These are phyloP conservation scores for Golubevia pallescens DNA, from an alignment of 1,284 basidiomycete genomes.

Conservation along the genomic window DNA sequence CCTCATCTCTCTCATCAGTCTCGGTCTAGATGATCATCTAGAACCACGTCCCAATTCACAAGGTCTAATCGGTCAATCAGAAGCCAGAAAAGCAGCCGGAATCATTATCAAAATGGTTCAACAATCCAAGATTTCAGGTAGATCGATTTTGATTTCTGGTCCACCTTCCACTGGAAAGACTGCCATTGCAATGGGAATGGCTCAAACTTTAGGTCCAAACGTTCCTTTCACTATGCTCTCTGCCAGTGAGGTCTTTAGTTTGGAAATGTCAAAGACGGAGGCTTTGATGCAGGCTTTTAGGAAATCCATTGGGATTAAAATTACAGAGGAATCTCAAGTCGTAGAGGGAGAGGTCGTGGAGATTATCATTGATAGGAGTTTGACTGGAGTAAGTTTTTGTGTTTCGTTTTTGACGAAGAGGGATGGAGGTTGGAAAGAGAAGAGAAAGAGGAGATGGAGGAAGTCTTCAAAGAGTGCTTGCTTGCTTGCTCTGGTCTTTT, in stretches of 20 bases:
- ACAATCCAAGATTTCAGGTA: conserved; percentile 89
- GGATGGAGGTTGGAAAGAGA: too few relatives aligned
- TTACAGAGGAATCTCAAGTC: conserved; percentile 96
- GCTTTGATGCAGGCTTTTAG: conserved; percentile 95
- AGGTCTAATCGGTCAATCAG: conserved; percentile 95
- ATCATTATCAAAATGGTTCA: conserved; percentile 98
- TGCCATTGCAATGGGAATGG: conserved; percentile 96
- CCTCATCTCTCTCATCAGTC: conserved; percentile 63
- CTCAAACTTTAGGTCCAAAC: conserved; percentile 87
- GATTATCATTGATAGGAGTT: conserved; percentile 94
- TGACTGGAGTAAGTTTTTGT: conserved; percentile 81
- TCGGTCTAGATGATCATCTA: conserved; percentile 87
- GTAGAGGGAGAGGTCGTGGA: conserved; percentile 99
- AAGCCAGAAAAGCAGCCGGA: conserved; percentile 93
- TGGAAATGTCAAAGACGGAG: conserved; percentile 96
- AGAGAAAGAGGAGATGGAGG: too few relatives aligned
- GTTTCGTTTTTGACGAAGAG: conserved; percentile 14
- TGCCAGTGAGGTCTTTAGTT: conserved; percentile 94
- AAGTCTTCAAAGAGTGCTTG: too few relatives aligned
- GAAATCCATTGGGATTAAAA: conserved; percentile 91
- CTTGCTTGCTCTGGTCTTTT: too few relatives aligned
- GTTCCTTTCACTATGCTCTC: conserved; percentile 98
- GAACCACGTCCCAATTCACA: conserved; percentile 85
- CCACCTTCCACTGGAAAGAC: conserved; percentile 97
- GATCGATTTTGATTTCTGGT: conserved; percentile 93